phyloP scores from a whole-genome alignment of 2,329 filamentous ascomycete species.

The Talaromyces verruculosus region DNA sequence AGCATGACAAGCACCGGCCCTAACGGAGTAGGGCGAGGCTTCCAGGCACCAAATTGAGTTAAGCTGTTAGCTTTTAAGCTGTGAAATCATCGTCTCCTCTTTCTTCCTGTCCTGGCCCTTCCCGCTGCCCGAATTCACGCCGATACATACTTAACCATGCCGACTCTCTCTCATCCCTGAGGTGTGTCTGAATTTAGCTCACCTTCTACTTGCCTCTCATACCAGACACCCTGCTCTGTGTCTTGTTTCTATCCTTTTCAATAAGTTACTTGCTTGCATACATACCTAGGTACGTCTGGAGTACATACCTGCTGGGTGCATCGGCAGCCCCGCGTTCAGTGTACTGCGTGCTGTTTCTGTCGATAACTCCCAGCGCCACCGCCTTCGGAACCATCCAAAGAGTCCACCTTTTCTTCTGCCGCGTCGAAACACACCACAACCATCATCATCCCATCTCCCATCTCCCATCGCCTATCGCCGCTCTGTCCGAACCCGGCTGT shows the following conservation, averaged over 20 bases:
- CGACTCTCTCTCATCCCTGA: not conserved
- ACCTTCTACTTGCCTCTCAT: not conserved
- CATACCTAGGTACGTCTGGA: not conserved
- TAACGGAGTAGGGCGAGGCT: not conserved
- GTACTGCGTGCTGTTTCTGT: constrained; percentile 11
- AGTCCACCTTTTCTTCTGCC: constrained; percentile 9
- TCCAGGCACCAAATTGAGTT: not conserved
- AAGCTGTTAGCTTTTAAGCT: not conserved
- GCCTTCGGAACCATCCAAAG: constrained; percentile 19
- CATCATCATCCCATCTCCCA: not conserved
- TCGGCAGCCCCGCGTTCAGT: constrained; percentile 7
- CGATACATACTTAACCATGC: not conserved
- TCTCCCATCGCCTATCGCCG: not conserved
- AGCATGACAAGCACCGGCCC: not conserved
- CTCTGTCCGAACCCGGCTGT: constrained; percentile 16
- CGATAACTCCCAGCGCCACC: constrained; percentile 8
- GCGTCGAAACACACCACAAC: not conserved
- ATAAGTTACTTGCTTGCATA: not conserved
- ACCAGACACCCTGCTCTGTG: too few species aligned
- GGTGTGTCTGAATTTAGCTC: not conserved
- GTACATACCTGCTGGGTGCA: constrained; percentile 8
- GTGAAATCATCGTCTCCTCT: constrained; percentile 16
- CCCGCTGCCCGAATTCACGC: not conserved
- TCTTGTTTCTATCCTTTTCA: too few species aligned
- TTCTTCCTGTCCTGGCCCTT: not conserved